Base-by-base conservation (phyloP, 805 yeast species). In the Ascoidea asiatica region DNA sequence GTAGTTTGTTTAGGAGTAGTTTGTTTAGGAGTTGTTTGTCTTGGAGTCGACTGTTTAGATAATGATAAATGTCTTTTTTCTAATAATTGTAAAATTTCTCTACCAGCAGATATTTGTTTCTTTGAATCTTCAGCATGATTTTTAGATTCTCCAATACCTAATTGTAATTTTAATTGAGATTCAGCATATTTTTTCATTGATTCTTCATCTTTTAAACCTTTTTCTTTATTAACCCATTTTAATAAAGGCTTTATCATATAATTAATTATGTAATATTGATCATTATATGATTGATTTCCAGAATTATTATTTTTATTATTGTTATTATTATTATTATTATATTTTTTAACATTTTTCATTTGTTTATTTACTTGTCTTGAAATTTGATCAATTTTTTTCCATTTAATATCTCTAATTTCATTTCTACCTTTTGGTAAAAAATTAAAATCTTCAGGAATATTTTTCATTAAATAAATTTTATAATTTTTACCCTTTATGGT, bases 351-450 rank as follows among this genome's bases (percentile, higher is more conserved):
- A 29, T 72, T 56, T 39, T 60, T 60, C 46, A 65, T 78, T 49
- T 82, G 35, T 29, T 29, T 29, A 15, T 8, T 11, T 8, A 29
- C 15, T 29, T 29, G 35, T 29, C 15, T 29, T 29, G 35, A 29
- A 29, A 29, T 8, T 15, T 11, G 15, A 15, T 29, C 35, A 29
- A 29, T 29, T 29, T 77, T 81, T 50, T 67, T 65, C 97, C 97
- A 90, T 60, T 80, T 72, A 43, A 90, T 85, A 45, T 75, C 74
- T 40, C 80, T 75, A 51, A 92, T 94, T 63, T 92, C 99, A 58
- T 84, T 84, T 55, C 95, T 74, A 1, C 86, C 95, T 47, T 72
- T 66, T 1, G 98, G 97, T 50, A 68, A 73, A 55, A 92, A 92
- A n/a, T 61, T 60, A 41, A 75, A 74, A 49, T 76, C 77, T 52